These are phyloP conservation scores for Neodidymelliopsis sp. DNA, from an alignment of 2,329 filamentous ascomycete genomes.

Conservation along the genomic window DNA sequence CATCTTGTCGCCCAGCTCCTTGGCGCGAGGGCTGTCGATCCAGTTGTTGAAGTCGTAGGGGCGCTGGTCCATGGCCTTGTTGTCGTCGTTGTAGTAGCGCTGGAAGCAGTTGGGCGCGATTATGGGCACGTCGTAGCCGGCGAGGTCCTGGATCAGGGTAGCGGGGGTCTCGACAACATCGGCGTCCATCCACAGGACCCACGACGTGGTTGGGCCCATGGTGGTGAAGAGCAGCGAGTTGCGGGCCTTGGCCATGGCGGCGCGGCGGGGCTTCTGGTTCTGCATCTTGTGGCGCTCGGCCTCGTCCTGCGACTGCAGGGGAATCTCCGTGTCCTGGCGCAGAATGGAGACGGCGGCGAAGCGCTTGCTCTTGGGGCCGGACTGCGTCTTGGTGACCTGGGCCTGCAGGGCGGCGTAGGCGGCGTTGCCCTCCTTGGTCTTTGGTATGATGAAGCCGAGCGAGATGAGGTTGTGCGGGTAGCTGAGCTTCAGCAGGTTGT, in stretches of 20 bases:
- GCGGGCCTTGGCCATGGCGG: conserved; percentile 90
- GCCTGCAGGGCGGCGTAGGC: conserved; percentile 85
- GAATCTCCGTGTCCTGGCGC: conserved; percentile 90
- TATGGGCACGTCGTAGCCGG: conserved; percentile 84
- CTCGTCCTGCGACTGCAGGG: conserved; percentile 81
- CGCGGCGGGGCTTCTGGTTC: conserved; percentile 85
- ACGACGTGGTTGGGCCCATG: conserved; percentile 86
- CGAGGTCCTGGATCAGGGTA: conserved; percentile 88
- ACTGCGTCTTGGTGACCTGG: conserved; percentile 85
- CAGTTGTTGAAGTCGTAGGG: conserved; percentile 98
- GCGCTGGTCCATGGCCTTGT: conserved; percentile 74
- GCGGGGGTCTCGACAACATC: conserved; percentile 90
- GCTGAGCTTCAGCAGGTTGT: conserved; percentile 81
- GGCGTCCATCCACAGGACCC: conserved; percentile 95
- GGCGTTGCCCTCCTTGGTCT: conserved; percentile 88
- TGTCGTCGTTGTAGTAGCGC: conserved; percentile 73
- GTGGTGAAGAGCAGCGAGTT: conserved; percentile 97
- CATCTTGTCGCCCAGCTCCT: conserved; percentile 79
- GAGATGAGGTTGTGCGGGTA: conserved; percentile 97
- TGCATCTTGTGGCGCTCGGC: conserved; percentile 88
- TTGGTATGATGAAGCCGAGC: conserved; percentile 93
- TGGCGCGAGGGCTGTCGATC: conserved; percentile 85
- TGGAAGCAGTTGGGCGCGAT: conserved; percentile 97
- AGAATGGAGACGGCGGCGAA: conserved; percentile 95
- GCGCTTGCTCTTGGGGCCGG: conserved; percentile 78